Evolutionary conservation across 2,329 filamentous ascomycete genomes (phyloP), one percentile per base, ranked within the genome.

Genomic region (Fusarium sp.): DNA sequence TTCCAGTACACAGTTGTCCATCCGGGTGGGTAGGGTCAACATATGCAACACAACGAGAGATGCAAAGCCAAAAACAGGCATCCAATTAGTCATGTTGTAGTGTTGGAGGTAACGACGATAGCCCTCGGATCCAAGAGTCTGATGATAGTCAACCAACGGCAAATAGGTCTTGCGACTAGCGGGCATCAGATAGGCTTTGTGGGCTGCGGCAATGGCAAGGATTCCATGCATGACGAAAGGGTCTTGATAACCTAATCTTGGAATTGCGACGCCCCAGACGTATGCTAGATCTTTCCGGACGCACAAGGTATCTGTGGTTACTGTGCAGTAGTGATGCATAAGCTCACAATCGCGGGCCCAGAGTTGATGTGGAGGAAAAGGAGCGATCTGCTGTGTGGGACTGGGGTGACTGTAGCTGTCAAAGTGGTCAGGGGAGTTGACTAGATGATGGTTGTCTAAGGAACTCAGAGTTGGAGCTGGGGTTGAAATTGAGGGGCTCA

Each of bases 61-160:
- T 61, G 84, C 82, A 55, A 86, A 84, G 72, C 79, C 82, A 41
- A 83, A 81, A 41, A 82, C 76, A n/a, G 82, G 79, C 42, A 68
- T 60, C 71, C 75, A 78, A 42, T 71, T 75, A 5, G 64, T 54
- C 11, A 71, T 29, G 35, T 69, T 35, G 13, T 77, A 63, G 9
- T 64, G 44, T 18, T 72, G 65, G 11, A 80, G 65, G 8, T 66
- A 56, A 4, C 63, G 56, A 14, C 78, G 76, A 41, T 79, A 80
- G 2, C 75, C 75, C 22, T 80, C 77, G 4, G 79, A 75, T 2
- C 78, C 78, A 4, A 79, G 58, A 5, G 76, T 79, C 46, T 79
- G 77, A 29, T 80, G 75, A 39, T 79, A 79, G n/a, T 75, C 69
- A 8, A 76, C 72, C 31, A 80, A 57, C 38, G 75, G 69, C 22